Base-by-base conservation (phyloP, 2,329 filamentous ascomycete species). In the Pseudogymnoascus sp. region DNA sequence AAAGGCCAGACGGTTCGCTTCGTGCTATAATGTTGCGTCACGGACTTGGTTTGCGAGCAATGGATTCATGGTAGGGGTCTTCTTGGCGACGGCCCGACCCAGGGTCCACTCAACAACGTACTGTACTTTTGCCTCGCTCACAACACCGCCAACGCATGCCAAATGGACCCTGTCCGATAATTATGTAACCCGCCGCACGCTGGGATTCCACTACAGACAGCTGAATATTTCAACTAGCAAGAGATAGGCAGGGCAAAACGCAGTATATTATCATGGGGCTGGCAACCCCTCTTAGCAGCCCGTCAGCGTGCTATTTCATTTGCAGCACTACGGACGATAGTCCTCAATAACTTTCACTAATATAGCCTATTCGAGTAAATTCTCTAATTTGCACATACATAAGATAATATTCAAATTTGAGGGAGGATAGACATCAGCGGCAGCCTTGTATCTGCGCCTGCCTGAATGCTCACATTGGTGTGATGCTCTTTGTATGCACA, bases 121-220 rank as follows among this genome's bases (percentile, higher is more conserved):
- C n/a, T n/a, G n/a, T n/a, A n/a, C n/a, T n/a, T n/a, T n/a, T n/a
- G n/a, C n/a, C n/a, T n/a, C n/a, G n/a, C n/a, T n/a, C n/a, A n/a
- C n/a, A n/a, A n/a, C n/a, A n/a, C n/a, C n/a, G n/a, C n/a, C n/a
- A n/a, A n/a, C n/a, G n/a, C n/a, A n/a, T n/a, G n/a, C n/a, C n/a
- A n/a, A n/a, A n/a, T n/a, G n/a, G n/a, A 71, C 92, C 93, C 6
- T 81, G 88, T 36, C 93, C 93, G 1, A 80, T 97, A 33, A 79
- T 97, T 25, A 76, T 97, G 39, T 93, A 97, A 74, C 90, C 92
- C 2, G 79, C 78, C 42, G 83, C 83, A n/a, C 80, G 91, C 60
- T 96, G 92, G 90, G 75, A 80, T 7, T 80, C 89, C 42, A 40
- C 37, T 18, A 73, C 75, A 1, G 77, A 81, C 33, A 85, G 82